These are phyloP conservation scores for Calocybe cyanea DNA, from an alignment of 768 basidiomycete genomes.

Conservation along the genomic window DNA sequence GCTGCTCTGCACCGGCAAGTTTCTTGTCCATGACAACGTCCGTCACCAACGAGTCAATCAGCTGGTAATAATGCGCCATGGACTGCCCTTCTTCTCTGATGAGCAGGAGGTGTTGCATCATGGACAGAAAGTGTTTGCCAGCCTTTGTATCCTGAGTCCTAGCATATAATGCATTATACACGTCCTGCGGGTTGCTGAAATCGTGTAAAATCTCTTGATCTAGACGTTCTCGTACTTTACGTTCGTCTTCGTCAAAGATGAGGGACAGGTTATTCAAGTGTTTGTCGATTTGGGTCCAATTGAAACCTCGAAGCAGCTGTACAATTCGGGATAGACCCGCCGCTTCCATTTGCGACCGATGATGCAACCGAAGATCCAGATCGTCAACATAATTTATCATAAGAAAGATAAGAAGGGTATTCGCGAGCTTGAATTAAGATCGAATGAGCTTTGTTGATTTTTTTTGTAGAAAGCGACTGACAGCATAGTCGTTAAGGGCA, in stretches of 20 bases:
- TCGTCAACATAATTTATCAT: constrained; percentile 69
- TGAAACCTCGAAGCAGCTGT: constrained; percentile 62
- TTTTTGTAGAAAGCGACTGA: constrained; percentile 34
- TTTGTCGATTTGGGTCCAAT: constrained; percentile 58
- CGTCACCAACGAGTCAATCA: constrained; percentile 85
- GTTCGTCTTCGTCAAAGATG: constrained; percentile 72
- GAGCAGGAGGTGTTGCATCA: constrained; percentile 89
- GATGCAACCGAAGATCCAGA: constrained; percentile 79
- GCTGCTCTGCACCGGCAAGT: constrained; percentile 74
- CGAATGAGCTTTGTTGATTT: constrained; percentile 2
- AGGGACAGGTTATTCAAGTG: constrained; percentile 60
- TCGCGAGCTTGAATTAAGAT: constrained; percentile 47
- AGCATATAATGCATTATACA: constrained; percentile 78
- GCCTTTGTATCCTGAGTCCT: constrained; percentile 78
- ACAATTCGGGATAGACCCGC: constrained; percentile 78
- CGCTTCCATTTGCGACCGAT: constrained; percentile 86
- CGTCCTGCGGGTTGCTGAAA: constrained; percentile 78
- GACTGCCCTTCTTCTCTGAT: constrained; percentile 85
- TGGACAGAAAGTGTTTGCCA: constrained; percentile 82
- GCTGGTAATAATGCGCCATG: constrained; percentile 84
- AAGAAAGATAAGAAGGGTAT: constrained; percentile 68
- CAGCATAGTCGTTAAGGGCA: constrained; percentile 82
- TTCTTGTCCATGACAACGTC: constrained; percentile 94
- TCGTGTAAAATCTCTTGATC: constrained; percentile 75
- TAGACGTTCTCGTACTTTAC: constrained; percentile 63